Evolutionary conservation across 2,329 filamentous ascomycete species (phyloP).

Genomic region (Apiospora marii): DNA sequence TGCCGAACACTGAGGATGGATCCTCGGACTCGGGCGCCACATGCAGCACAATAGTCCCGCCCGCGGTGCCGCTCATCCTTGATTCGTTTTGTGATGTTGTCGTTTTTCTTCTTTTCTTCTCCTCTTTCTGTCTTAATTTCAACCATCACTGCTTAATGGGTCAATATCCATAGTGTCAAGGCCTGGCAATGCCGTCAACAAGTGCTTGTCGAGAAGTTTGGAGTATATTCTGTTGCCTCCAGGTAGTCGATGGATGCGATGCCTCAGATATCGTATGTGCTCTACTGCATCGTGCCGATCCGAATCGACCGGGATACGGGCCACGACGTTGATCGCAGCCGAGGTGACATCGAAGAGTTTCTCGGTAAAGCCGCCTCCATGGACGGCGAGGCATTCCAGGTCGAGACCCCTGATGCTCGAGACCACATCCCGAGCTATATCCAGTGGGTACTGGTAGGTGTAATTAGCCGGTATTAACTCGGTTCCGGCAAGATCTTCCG

Average conservation of each 20-base stretch:
- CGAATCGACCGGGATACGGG: constrained; percentile 46
- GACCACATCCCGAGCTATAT: constrained; percentile 50
- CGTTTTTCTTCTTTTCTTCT: not conserved
- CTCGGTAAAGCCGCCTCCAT: constrained; percentile 55
- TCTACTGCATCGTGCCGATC: constrained; percentile 43
- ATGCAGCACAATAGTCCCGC: constrained; percentile 90
- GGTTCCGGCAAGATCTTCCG: constrained; percentile 29
- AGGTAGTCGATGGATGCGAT: constrained; percentile 48
- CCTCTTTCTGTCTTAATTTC: not conserved
- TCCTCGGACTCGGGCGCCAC: constrained; percentile 84
- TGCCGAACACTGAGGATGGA: constrained; percentile 78
- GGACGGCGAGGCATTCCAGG: constrained; percentile 49
- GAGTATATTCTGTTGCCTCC: constrained; percentile 49
- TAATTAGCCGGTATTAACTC: constrained; percentile 37
- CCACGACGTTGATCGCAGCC: constrained; percentile 53
- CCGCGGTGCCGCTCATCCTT: constrained; percentile 83
- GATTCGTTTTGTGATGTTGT: not conserved
- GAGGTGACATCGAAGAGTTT: constrained; percentile 56
- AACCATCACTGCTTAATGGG: not conserved
- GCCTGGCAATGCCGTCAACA: constrained; percentile 27
- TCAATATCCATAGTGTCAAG: constrained; percentile 16
- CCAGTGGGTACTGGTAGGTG: constrained; percentile 53
- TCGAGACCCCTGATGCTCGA: constrained; percentile 49
- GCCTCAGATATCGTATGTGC: constrained; percentile 47
- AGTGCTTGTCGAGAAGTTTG: constrained; percentile 49